Conservation (phyloP, 495 filamentous ascomycete genomes). For the Daldinia concentrica region DNA sequence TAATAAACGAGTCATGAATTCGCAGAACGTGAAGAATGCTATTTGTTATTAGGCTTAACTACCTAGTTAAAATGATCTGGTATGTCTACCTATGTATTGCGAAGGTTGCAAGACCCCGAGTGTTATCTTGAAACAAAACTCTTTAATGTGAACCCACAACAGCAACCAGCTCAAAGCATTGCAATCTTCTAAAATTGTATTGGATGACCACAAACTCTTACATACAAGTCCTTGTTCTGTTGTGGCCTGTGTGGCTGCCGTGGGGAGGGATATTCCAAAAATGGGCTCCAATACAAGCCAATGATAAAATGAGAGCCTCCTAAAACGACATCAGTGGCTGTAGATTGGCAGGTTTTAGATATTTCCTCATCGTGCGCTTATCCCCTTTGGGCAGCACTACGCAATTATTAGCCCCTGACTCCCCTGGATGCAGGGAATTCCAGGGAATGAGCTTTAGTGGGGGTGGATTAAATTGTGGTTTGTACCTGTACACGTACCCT, state of each 20-base stretch:
- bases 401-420: slow-evolving; percentile 34
- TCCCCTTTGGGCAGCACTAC: slow-evolving; percentile 26
- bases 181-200: slow-evolving; percentile 25
- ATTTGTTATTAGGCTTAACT: slow-evolving; percentile 35
- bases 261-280: slow-evolving; percentile 24
- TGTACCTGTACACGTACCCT: slow-evolving; percentile 17
- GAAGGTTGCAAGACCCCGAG: not conserved
- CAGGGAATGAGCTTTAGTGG: slow-evolving; percentile 39
- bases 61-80: slow-evolving; percentile 10
- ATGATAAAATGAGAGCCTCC: slow-evolving; percentile 42
- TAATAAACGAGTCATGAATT: slow-evolving; percentile 6
- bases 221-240: slow-evolving; percentile 21
- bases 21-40: slow-evolving; percentile 22
- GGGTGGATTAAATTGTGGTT: slow-evolving; percentile 15
- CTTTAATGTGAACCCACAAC: slow-evolving; percentile 18
- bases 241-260: slow-evolving; percentile 9
- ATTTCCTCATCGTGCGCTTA: slow-evolving; percentile 10
- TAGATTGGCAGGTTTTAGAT: slow-evolving; percentile 31
- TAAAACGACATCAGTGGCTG: slow-evolving; percentile 36
- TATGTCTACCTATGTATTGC: slow-evolving; percentile 12
- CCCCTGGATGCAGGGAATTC: slow-evolving; percentile 40
- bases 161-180: not conserved
- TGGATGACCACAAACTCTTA: slow-evolving; percentile 17
- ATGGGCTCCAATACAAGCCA: not conserved
- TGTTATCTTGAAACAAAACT: slow-evolving; percentile 37